Evolutionary conservation across 179 eudicot species (phyloP).

Genomic region (Silene vulgaris): DNA sequence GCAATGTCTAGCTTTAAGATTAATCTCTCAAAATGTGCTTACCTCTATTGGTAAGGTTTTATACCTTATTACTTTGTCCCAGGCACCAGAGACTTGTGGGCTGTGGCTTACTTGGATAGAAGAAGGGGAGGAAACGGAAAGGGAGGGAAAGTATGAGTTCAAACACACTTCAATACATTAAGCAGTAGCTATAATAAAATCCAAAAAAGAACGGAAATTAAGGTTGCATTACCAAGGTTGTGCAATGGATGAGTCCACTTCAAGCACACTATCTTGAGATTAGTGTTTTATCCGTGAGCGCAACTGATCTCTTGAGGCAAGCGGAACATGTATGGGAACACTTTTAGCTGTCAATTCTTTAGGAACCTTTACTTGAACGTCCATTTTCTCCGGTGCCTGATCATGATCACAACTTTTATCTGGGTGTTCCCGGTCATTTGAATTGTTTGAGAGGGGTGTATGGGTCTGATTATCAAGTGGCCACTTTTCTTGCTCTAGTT

Average conservation of each 20-base stretch:
- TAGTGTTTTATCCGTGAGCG: constrained; percentile 27
- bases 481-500: neutral
- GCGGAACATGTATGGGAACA: constrained; percentile 23
- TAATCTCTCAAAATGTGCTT: neutral
- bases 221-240: constrained; percentile 12
- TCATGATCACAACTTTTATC: constrained; percentile 15
- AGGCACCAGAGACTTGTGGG: neutral
- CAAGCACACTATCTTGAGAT: constrained; percentile 14
- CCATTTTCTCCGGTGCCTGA: constrained; percentile 4
- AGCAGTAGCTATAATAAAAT: neutral
- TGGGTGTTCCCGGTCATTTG: constrained; percentile 7
- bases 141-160: neutral
- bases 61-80: neutral
- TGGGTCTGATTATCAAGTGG: constrained; percentile 1
- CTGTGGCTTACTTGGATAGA: neutral
- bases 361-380: constrained; percentile 15
- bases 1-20: neutral
- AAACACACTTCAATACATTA: neutral
- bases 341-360: constrained; percentile 17
- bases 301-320: constrained; percentile 23
- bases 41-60: neutral
- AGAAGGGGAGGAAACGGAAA: neutral
- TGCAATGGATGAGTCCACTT: neutral
- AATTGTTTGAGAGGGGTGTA: neutral
- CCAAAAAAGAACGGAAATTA: neutral